phyloP scores from a whole-genome alignment of 176 grass and related monocot species.

The Echinochloa phyllopogon region DNA sequence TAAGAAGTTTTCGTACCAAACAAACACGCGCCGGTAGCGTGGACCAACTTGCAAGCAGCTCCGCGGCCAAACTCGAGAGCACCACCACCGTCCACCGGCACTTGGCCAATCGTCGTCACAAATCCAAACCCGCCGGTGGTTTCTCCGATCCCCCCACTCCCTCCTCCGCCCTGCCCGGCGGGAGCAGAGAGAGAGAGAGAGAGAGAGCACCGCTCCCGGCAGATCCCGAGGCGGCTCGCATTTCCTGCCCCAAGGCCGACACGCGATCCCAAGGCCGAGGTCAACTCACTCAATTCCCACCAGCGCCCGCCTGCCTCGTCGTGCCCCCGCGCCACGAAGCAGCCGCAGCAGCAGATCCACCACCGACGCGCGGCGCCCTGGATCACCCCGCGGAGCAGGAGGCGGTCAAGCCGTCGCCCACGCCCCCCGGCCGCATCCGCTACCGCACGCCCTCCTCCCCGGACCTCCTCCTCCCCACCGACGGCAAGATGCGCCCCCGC shows the following conservation, averaged over 20 bases:
- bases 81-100: too few species aligned
- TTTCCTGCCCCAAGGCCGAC: constrained; percentile 2
- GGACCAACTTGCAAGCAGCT: background rate
- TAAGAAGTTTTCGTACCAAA: background rate
- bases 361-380: constrained; percentile 48
- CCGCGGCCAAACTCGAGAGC: background rate
- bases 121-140: too few species aligned
- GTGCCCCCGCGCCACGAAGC: background rate
- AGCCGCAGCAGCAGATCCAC: constrained; percentile 40
- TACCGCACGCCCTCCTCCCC: constrained; percentile 74
- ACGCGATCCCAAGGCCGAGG: constrained; percentile 27
- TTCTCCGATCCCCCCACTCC: too few species aligned
- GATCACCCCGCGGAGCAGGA: constrained; percentile 63
- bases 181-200: background rate
- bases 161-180: background rate
- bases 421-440: constrained; percentile 64
- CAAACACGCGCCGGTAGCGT: background rate
- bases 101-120: too few species aligned
- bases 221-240: constrained; percentile 26
- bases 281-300: constrained; percentile 40
- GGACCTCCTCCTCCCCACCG: constrained; percentile 50
- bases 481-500: constrained; percentile 65
- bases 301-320: background rate
- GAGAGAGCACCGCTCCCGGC: background rate
- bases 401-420: constrained; percentile 55